Base-by-base conservation (phyloP, 1,284 basidiomycete species). In the Erythrobasidium hasegawianum region DNA sequence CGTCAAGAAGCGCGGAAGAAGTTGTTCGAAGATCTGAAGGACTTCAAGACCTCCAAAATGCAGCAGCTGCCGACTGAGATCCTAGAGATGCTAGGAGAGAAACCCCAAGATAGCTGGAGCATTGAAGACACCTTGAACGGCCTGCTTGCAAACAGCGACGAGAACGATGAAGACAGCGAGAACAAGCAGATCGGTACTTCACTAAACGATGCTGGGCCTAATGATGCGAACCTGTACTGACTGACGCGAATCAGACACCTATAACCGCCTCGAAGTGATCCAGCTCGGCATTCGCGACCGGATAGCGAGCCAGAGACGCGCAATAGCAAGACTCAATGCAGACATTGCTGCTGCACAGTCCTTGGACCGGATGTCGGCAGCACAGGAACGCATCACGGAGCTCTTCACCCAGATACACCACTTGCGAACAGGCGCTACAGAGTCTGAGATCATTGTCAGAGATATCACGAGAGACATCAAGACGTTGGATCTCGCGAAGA, bases 391-490 rank as follows among this genome's bases (percentile, higher is more conserved):
- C 43, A 65, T 65, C 24, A 49, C 62, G 9, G 68, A 69, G 47
- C 60, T 69, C 1, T 69, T 69, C 33, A 69, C 68, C 24, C 52
- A 69, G 43, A 75, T 76, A 10, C 59, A 72, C 13, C 71, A 74
- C 41, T 41, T 69, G 14, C 57, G 59, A 16, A 38, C 59, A 3
- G 68, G 68, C 0, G 91, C 93, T 0, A 89, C 90, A 0, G 93
- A 97, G 77, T 93, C 91, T 11, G 95, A 98, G 76, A 90, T 90
- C 1, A 91, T 97, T 54, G 96, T 98, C 39, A 84, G 89, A 67
- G 86, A 91, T 69, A 96, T 98, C 72, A 99, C 96, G 5, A 87
- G 90, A 71, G 96, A 99, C 77, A 97, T 99, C 64, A 92, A 97
- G 76, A 85, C 88, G 5, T 82, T 99, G 38, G 96, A 98, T 76